phyloP scores from a whole-genome alignment of 306 rosid species.

The Corylus avellana region DNA sequence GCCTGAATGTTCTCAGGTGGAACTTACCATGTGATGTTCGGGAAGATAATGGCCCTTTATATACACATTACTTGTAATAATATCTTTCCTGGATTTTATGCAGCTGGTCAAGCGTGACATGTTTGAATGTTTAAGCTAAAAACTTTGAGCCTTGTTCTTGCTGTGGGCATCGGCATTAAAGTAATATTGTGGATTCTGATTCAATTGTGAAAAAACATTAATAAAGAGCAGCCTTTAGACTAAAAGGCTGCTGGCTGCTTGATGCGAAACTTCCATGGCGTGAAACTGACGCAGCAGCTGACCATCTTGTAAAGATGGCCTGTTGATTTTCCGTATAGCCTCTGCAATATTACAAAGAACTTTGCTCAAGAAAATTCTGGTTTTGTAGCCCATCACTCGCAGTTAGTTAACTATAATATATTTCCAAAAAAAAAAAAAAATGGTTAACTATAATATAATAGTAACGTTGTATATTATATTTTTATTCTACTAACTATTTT shows the following conservation, averaged over 20 bases:
- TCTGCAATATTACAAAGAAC: too few relatives aligned
- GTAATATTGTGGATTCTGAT: constrained; percentile 30
- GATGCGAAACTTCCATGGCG: background rate
- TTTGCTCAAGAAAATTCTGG: too few relatives aligned
- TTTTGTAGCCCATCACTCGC: too few relatives aligned
- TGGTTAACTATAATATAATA: too few relatives aligned
- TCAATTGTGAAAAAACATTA: constrained; percentile 23
- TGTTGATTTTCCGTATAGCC: too few relatives aligned
- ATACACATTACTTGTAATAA: background rate
- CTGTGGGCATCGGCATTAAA: constrained; percentile 21
- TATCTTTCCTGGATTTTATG: background rate
- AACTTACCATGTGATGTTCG: background rate
- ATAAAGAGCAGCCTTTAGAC: constrained; percentile 15
- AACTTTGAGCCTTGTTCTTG: constrained; percentile 29
- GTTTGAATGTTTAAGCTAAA: too few relatives aligned
- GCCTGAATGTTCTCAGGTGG: background rate
- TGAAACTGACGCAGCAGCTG: too few relatives aligned
- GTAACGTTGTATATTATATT: too few relatives aligned
- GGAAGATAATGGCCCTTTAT: background rate
- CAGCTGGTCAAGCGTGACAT: background rate
- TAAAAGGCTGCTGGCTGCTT: constrained; percentile 39
- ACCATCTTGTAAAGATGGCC: too few relatives aligned
- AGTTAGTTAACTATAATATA: too few relatives aligned
- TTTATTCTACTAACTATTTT: too few relatives aligned
- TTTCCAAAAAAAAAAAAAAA: too few relatives aligned